Conservation (phyloP, 331 rosid genomes). For the Spiraea crenata region DNA sequence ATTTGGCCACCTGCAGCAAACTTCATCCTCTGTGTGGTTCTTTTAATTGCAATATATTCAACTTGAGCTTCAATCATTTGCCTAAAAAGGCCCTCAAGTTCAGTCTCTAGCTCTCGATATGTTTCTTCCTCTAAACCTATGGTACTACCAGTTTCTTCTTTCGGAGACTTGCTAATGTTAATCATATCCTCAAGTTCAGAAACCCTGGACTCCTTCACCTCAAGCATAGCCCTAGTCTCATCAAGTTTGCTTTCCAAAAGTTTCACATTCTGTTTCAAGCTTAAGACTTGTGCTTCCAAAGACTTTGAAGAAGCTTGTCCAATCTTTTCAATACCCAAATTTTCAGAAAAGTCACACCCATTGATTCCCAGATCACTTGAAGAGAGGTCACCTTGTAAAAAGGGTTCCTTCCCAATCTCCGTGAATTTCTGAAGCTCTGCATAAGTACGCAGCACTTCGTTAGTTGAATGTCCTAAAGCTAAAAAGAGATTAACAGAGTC, state of each 20-base stretch:
- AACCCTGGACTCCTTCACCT: slow-evolving; percentile 51
- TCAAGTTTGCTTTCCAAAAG: slow-evolving; percentile 50
- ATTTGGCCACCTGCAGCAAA: slow-evolving; percentile 31
- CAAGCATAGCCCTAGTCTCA: slow-evolving; percentile 46
- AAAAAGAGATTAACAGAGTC: neutral
- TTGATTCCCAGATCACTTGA: slow-evolving; percentile 34
- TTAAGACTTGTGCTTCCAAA: slow-evolving; percentile 47
- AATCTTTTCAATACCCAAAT: slow-evolving; percentile 42
- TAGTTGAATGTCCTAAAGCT: slow-evolving; percentile 3
- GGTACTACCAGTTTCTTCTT: slow-evolving; percentile 47
- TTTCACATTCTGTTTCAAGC: slow-evolving; percentile 53
- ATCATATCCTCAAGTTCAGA: slow-evolving; percentile 64
- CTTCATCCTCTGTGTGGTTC: slow-evolving; percentile 44
- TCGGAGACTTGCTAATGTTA: slow-evolving; percentile 32
- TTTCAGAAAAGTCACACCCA: slow-evolving; percentile 34
- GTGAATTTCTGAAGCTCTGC: slow-evolving; percentile 65
- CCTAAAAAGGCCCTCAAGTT: slow-evolving; percentile 53
- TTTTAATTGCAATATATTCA: slow-evolving; percentile 47
- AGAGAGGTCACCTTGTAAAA: slow-evolving; percentile 32
- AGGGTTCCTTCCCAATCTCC: slow-evolving; percentile 49
- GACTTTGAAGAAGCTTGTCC: slow-evolving; percentile 44
- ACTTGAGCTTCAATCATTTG: slow-evolving; percentile 77
- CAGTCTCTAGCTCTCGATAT: slow-evolving; percentile 35
- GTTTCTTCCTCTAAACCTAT: slow-evolving; percentile 39
- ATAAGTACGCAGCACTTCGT: slow-evolving; percentile 20